Percentiles rank a stretch among this genome's conserved stretches.
These are phyloP conservation scores for Tillandsia leiboldiana DNA, from an alignment of 176 grass and related monocot species.

Conservation along the genomic window DNA sequence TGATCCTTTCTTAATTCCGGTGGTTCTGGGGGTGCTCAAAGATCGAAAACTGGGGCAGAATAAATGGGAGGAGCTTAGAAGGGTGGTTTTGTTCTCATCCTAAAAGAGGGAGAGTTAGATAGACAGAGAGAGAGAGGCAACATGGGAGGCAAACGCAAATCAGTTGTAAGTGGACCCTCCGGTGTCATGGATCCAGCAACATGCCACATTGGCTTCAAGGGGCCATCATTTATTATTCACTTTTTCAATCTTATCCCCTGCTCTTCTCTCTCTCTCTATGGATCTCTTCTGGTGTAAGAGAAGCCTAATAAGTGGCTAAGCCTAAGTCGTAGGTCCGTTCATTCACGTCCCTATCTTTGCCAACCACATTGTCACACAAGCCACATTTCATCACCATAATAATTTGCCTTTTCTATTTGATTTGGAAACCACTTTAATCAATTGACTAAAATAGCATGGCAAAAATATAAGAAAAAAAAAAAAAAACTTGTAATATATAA, in stretches of 20 bases:
- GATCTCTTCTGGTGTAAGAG: neutral
- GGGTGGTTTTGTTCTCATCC: too few relatives aligned
- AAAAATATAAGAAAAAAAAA: too few relatives aligned
- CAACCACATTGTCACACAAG: too few relatives aligned
- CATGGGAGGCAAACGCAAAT: neutral
- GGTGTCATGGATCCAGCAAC: constrained; percentile 18
- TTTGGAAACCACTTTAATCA: too few relatives aligned
- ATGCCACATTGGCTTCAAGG: neutral
- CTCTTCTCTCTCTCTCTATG: neutral
- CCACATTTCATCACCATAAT: too few relatives aligned
- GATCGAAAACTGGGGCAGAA: neutral
- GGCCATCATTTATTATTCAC: neutral
- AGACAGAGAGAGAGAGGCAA: neutral
- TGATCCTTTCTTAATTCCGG: neutral
- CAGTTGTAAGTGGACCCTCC: neutral
- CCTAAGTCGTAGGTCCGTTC: neutral
- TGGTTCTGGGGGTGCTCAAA: neutral
- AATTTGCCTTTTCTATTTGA: too few relatives aligned
- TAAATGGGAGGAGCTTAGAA: neutral
- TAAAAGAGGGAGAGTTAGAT: neutral
- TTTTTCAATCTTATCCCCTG: constrained; percentile 16
- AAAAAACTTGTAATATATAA: too few relatives aligned
- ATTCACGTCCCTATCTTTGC: neutral
- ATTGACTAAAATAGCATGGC: too few relatives aligned
- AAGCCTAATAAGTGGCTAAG: neutral